phyloP scores from a whole-genome alignment of 1,284 basidiomycete genomes.

The Peniophora sp. region DNA sequence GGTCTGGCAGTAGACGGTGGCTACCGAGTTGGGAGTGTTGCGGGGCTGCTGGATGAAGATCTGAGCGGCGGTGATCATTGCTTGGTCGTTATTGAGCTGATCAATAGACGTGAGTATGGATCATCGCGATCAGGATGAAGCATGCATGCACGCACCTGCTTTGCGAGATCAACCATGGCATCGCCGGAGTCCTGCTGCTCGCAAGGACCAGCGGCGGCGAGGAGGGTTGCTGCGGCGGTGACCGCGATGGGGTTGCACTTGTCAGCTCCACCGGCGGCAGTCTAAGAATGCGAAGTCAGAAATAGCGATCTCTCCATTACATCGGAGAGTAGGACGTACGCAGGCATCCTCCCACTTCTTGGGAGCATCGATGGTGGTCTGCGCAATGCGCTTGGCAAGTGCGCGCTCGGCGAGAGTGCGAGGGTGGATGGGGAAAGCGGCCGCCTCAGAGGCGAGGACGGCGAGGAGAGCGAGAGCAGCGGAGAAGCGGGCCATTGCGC shows the following conservation, averaged over 20 bases:
- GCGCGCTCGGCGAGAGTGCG: no score
- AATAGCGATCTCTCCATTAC: slow-evolving; percentile 2
- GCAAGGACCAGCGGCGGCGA: slow-evolving; percentile 46
- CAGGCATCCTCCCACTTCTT: slow-evolving; percentile 32
- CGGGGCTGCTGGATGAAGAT: slow-evolving; percentile 57
- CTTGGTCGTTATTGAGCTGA: slow-evolving; percentile 38
- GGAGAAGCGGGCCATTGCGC: slow-evolving; percentile 14
- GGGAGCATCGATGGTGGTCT: slow-evolving; percentile 30
- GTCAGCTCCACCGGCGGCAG: slow-evolving; percentile 41
- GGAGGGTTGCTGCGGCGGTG: slow-evolving; percentile 43
- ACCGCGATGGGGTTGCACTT: slow-evolving; percentile 49
- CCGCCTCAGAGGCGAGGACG: slow-evolving; percentile 6
- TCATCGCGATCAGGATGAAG: no score
- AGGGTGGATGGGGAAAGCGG: slow-evolving; percentile 15
- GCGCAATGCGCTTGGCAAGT: slow-evolving; percentile 30
- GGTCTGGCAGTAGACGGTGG: slow-evolving; percentile 31
- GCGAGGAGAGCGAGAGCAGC: slow-evolving; percentile 11
- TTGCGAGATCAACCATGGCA: slow-evolving; percentile 51
- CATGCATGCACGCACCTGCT: slow-evolving; percentile 18
- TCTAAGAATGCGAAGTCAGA: slow-evolving; percentile 12
- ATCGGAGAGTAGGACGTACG: slow-evolving; percentile 16
- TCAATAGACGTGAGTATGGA: no score
- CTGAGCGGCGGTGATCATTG: slow-evolving; percentile 53
- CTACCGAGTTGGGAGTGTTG: slow-evolving; percentile 29
- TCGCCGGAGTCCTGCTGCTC: slow-evolving; percentile 59